phyloP scores from a whole-genome alignment of 495 filamentous ascomycete species.

The Baudoinia panamericana region DNA sequence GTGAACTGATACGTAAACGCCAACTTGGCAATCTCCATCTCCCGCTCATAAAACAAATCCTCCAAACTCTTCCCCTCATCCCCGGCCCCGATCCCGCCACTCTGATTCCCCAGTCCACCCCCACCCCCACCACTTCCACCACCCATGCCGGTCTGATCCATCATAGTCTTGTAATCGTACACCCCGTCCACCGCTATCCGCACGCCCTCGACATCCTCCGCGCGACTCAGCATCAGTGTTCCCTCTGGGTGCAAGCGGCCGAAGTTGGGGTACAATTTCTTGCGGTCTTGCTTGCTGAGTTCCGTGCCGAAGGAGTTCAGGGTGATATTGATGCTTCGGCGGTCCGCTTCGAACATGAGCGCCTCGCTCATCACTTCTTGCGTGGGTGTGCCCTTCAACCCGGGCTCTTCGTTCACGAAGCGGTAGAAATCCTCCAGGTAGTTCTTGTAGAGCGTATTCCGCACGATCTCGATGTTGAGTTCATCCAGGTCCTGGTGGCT shows the following conservation, averaged over 20 bases:
- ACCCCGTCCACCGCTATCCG: slow-evolving; percentile 84
- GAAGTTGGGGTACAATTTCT: slow-evolving; percentile 90
- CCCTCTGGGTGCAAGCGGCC: slow-evolving; percentile 87
- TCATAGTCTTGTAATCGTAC: slow-evolving; percentile 82
- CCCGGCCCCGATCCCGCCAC: slow-evolving; percentile 49
- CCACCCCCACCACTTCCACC: slow-evolving; percentile 46
- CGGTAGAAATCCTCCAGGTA: slow-evolving; percentile 96
- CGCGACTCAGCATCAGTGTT: slow-evolving; percentile 83
- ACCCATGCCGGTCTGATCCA: slow-evolving; percentile 78
- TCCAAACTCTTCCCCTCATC: slow-evolving; percentile 88
- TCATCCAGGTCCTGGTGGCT: slow-evolving; percentile 95
- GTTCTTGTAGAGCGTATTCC: slow-evolving; percentile 98
- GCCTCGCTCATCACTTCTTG: slow-evolving; percentile 90
- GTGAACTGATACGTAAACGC: slow-evolving; percentile 96
- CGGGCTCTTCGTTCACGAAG: slow-evolving; percentile 75
- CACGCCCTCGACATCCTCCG: slow-evolving; percentile 90
- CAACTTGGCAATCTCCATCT: slow-evolving; percentile 93
- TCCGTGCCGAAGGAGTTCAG: slow-evolving; percentile 98
- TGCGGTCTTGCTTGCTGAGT: slow-evolving; percentile 81
- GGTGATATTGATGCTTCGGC: slow-evolving; percentile 96
- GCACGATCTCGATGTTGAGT: slow-evolving; percentile 97
- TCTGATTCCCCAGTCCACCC: slow-evolving; percentile 69
- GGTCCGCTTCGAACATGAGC: slow-evolving; percentile 90
- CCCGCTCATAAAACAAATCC: slow-evolving; percentile 97
- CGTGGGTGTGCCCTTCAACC: slow-evolving; percentile 77